Base-by-base conservation (phyloP, 1,284 basidiomycete species). In the Ganoderma sinense region DNA sequence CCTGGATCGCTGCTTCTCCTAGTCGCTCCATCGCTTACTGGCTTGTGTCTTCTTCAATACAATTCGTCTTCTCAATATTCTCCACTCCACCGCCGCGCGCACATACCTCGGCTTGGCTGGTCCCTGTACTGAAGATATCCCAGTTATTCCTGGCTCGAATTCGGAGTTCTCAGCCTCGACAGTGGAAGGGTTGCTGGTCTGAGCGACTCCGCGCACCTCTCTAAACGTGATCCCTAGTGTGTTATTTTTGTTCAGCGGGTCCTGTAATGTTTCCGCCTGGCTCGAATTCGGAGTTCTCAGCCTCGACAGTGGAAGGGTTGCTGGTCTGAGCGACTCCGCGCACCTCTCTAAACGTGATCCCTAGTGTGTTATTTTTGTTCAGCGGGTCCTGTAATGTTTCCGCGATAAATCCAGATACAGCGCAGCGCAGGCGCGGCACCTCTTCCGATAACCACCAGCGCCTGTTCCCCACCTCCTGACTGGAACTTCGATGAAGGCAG, bases 401-500 rank as follows among this genome's bases (percentile, higher is more conserved):
- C 18, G 55, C 31, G 16, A 56, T 10, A 56, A 33, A 56, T 18
- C 4, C 29, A 59, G 33, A 48, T 48, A 48, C 45, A 48, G 45
- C 20, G 20, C 43, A 48, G 45, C 4, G 10, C 10, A 48, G n/a
- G 26, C 23, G 11, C 13, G 48, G 48, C 26, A 23, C 31, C 55
- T 14, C 55, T 56, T 53, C 29, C 26, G 33, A 59, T 59, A 59
- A 59, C 56, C 56, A 59, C 56, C 29, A 59, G 56, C 56, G 56
- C 56, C 31, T 53, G 48, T 8, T 23, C 2, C 48, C 48, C 36
- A 39, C 23, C 48, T 53, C 48, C 48, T 53, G 48, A 53, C 48
- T 23, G 23, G 48, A 13, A 53, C 48, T 53, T 53, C 23, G 23
- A 29, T 26, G 48, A 51, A 10, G n/a, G 48, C 48, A 4, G n/a